These are phyloP conservation scores for Catharanthus roseus DNA, from an alignment of 257 asterid species.

Conservation along the genomic window DNA sequence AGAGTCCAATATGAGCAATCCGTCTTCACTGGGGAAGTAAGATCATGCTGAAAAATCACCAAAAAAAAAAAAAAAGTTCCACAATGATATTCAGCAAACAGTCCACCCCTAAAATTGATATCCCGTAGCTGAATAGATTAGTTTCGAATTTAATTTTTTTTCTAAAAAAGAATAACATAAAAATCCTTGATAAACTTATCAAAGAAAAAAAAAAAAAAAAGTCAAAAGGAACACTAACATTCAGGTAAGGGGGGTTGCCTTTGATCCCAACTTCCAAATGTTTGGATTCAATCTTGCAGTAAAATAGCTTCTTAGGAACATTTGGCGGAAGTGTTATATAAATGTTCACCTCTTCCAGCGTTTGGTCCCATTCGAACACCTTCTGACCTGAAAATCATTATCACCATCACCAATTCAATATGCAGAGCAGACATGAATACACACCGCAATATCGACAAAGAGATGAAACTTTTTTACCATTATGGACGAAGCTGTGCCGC, in stretches of 20 bases:
- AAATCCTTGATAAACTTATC: neutral
- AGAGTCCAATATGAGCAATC: conserved; percentile 96
- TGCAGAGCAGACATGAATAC: neutral
- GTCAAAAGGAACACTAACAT: conserved; percentile 32
- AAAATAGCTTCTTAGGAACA: conserved; percentile 81
- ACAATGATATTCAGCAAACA: neutral
- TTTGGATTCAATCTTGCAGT: conserved; percentile 66
- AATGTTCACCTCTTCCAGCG: conserved; percentile 92
- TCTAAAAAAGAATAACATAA: neutral
- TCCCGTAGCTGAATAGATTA: neutral
- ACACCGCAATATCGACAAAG: too few relatives aligned
- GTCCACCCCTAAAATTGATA: neutral
- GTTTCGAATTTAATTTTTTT: neutral
- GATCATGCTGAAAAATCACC: conserved; percentile 54
- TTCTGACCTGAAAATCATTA: conserved; percentile 57
- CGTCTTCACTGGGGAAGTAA: conserved; percentile 76
- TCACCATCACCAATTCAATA: conserved; percentile 6
- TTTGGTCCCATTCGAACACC: conserved; percentile 98
- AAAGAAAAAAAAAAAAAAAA: neutral
- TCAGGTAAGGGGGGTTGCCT: conserved; percentile 93
- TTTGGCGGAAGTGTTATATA: conserved; percentile 75
- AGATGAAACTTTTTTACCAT: conserved; percentile 32
- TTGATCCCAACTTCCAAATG: conserved; percentile 92
- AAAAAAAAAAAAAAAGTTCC: neutral
- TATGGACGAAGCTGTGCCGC: conserved; percentile 62